Conservation (phyloP, 352 stramenopile genomes). For the Pythium apleroticum region DNA sequence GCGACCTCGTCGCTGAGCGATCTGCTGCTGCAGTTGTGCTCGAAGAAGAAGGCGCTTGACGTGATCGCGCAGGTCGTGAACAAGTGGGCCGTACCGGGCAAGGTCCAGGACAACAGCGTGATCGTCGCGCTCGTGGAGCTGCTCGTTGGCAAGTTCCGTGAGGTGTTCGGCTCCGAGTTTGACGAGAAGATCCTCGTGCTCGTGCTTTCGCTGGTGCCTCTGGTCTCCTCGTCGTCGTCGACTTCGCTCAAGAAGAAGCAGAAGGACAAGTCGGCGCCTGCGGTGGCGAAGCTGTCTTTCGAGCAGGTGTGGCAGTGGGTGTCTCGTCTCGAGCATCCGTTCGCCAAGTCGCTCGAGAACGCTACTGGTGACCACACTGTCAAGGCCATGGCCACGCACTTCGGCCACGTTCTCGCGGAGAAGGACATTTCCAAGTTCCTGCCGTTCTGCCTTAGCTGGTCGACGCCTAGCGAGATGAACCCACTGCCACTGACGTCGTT, state of each 20-base stretch:
- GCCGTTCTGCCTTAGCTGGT: conserved; percentile 66
- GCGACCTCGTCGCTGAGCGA: conserved; percentile 49
- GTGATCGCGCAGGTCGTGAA: conserved; percentile 47
- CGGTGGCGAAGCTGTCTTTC: conserved; percentile 20
- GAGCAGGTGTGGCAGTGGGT: conserved; percentile 48
- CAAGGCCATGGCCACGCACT: conserved; percentile 35
- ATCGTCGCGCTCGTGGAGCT: conserved; percentile 55
- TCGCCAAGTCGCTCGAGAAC: conserved; percentile 30
- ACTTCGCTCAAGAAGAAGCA: conserved; percentile 26
- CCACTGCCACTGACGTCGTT: conserved; percentile 46
- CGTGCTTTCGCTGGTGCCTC: conserved; percentile 48
- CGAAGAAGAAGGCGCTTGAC: conserved; percentile 54
- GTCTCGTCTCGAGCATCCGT: conserved; percentile 52
- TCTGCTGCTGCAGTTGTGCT: conserved; percentile 52
- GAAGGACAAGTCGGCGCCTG: conserved; percentile 9
- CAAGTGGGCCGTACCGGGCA: conserved; percentile 42
- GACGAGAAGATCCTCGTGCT: conserved; percentile 67
- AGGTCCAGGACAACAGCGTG: conserved; percentile 20
- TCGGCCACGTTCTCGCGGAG: conserved; percentile 45
- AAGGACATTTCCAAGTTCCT: conserved; percentile 39
- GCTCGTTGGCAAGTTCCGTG: conserved; percentile 48
- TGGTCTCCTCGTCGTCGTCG: conserved; percentile 7
- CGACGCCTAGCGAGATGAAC: conserved; percentile 48
- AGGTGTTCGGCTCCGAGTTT: conserved; percentile 23
- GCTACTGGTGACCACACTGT: conserved; percentile 9